Evolutionary conservation across 2,329 filamentous ascomycete genomes (phyloP).

Genomic region (Purpureocillium takamizusanense): DNA sequence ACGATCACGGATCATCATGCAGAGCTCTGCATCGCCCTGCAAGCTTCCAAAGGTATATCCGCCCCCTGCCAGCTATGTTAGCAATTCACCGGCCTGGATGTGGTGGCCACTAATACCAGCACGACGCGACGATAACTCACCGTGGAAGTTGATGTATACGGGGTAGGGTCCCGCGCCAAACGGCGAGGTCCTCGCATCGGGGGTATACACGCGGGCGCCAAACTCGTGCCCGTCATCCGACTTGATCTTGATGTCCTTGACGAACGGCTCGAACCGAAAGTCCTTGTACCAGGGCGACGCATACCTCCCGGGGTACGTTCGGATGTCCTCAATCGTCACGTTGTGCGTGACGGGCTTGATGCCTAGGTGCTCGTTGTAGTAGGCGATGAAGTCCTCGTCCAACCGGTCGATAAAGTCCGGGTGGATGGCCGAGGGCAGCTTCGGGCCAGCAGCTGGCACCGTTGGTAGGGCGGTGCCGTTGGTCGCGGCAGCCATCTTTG

Average conservation of each 20-base stretch:
- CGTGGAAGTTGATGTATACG: constrained; percentile 5
- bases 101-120: too few relatives aligned
- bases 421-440: not conserved
- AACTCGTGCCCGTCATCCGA: constrained; percentile 4
- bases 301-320: constrained; percentile 2
- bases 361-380: constrained; percentile 5
- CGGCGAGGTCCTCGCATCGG: constrained; percentile 4
- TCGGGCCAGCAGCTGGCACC: not conserved
- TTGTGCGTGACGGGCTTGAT: constrained; percentile 1
- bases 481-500: too few relatives aligned
- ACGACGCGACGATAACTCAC: not conserved
- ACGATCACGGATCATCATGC: constrained; percentile 2
- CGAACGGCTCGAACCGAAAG: constrained; percentile 4
- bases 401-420: constrained; percentile 1
- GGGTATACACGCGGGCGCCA: constrained; percentile 2
- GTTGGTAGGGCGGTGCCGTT: too few relatives aligned
- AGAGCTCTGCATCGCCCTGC: constrained; percentile 2
- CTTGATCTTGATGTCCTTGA: constrained; percentile 5
- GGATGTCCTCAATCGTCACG: constrained; percentile 2
- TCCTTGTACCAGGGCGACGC: constrained; percentile 5
- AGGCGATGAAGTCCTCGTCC: constrained; percentile 4
- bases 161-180: constrained; percentile 5
- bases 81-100: too few relatives aligned
- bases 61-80: not conserved
- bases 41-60: constrained; percentile 4